Percentiles rank a stretch among this genome's conserved stretches.
These are phyloP conservation scores for Paramyrothecium sp. DNA, from an alignment of 2,329 filamentous ascomycete genomes.

Conservation along the genomic window DNA sequence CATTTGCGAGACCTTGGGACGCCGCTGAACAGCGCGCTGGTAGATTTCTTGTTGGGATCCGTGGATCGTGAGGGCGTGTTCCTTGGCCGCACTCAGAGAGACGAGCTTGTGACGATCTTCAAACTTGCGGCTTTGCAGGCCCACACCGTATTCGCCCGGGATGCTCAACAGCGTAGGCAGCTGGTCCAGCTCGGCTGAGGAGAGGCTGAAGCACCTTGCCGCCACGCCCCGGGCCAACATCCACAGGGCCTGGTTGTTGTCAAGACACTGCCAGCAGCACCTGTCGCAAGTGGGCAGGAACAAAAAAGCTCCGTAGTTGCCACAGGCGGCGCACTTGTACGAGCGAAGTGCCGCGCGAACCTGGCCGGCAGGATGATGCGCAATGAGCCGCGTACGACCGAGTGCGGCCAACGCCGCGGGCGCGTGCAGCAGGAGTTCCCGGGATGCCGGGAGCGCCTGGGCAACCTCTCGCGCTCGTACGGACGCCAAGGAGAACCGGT, in stretches of 20 bases:
- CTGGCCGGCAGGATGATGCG: slow-evolving; percentile 14
- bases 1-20: neutral
- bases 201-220: neutral
- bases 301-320: slow-evolving; percentile 24
- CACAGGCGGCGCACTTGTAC: slow-evolving; percentile 23
- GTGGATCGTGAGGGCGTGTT: neutral
- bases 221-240: slow-evolving; percentile 13
- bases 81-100: neutral
- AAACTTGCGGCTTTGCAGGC: neutral
- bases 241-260: slow-evolving; percentile 18
- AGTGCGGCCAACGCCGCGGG: slow-evolving; percentile 22
- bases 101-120: neutral
- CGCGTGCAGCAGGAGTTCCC: slow-evolving; percentile 40
- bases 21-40: neutral
- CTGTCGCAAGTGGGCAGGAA: slow-evolving; percentile 29
- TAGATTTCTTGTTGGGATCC: neutral
- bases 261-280: slow-evolving; percentile 26
- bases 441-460: slow-evolving; percentile 31
- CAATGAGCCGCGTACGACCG: slow-evolving; percentile 17
- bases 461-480: slow-evolving; percentile 20
- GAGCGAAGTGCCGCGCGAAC: slow-evolving; percentile 19
- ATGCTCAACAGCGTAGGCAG: neutral
- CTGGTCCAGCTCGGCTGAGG: neutral
- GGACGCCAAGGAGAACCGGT: slow-evolving; percentile 23
- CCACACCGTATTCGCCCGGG: neutral